phyloP scores from a whole-genome alignment of 768 basidiomycete species.

The Heimioporus sp. region DNA sequence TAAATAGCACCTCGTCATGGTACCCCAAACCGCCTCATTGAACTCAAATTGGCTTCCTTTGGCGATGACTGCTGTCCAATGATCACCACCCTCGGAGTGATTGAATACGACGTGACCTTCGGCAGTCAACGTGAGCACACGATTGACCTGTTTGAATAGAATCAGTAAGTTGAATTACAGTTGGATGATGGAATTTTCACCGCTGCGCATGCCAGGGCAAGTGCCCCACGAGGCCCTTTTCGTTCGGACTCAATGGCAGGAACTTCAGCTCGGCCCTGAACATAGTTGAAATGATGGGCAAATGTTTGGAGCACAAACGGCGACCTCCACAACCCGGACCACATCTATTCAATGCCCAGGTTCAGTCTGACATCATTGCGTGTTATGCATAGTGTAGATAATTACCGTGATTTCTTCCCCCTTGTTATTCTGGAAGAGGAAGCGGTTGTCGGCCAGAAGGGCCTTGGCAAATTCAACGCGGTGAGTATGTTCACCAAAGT shows the following conservation, averaged over 20 bases:
- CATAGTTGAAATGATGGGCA: constrained; percentile 2
- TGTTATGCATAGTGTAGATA: too few species aligned
- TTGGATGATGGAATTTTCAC: neutral
- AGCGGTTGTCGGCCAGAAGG: too few species aligned
- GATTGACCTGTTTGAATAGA: neutral
- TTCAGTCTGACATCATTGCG: too few species aligned
- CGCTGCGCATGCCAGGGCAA: neutral
- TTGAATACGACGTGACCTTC: neutral
- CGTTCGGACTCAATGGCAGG: neutral
- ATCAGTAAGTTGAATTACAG: neutral
- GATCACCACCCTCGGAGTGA: neutral
- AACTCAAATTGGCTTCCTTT: neutral
- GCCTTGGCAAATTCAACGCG: too few species aligned
- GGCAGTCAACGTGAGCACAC: neutral
- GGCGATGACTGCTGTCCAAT: neutral
- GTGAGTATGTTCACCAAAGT: too few species aligned
- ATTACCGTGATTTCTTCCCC: too few species aligned
- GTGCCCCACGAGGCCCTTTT: neutral
- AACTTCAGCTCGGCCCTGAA: neutral
- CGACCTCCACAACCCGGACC: constrained; percentile 2
- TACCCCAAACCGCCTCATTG: neutral
- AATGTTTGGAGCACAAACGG: neutral
- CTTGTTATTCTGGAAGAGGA: too few species aligned
- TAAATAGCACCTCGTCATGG: neutral
- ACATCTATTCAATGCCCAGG: neutral